These are phyloP conservation scores for Ustilago bromivora DNA, from an alignment of 1,284 basidiomycete genomes.

Conservation along the genomic window DNA sequence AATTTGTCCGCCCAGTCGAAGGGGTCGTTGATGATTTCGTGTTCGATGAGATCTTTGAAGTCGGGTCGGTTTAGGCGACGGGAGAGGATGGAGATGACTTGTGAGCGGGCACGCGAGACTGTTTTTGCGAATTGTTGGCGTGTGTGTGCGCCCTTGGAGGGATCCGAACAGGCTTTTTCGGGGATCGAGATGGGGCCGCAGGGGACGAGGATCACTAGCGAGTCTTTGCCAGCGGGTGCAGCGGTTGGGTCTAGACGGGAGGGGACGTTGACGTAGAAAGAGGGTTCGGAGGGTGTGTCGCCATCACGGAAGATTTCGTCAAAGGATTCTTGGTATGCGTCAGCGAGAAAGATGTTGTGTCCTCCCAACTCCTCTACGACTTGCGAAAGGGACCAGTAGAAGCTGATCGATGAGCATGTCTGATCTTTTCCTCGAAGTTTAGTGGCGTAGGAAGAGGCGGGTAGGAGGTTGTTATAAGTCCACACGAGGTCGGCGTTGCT, in stretches of 20 bases:
- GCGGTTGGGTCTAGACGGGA: conserved; percentile 70
- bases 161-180: conserved; percentile 43
- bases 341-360: conserved; percentile 72
- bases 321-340: conserved; percentile 72
- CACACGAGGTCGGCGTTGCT: conserved; percentile 74
- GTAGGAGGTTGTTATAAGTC: conserved; percentile 72
- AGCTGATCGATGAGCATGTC: conserved; percentile 73
- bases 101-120: conserved; percentile 46
- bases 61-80: conserved; percentile 56
- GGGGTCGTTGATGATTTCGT: conserved; percentile 66
- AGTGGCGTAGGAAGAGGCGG: conserved; percentile 66
- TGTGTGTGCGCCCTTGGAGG: conserved; percentile 44
- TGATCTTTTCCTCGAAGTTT: conserved; percentile 63
- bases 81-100: conserved; percentile 58
- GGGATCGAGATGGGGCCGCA: conserved; percentile 68
- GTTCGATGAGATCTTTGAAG: conserved; percentile 53
- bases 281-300: conserved; percentile 72
- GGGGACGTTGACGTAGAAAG: conserved; percentile 74
- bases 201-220: conserved; percentile 70
- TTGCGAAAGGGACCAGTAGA: conserved; percentile 73
- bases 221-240: conserved; percentile 70
- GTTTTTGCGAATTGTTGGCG: conserved; percentile 46
- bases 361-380: conserved; percentile 71
- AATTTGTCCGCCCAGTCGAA: conserved; percentile 70
- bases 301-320: conserved; percentile 73